These are phyloP conservation scores for Emiliania huxleyi DNA, from an alignment of 78 protist genomes.

Conservation along the genomic window DNA sequence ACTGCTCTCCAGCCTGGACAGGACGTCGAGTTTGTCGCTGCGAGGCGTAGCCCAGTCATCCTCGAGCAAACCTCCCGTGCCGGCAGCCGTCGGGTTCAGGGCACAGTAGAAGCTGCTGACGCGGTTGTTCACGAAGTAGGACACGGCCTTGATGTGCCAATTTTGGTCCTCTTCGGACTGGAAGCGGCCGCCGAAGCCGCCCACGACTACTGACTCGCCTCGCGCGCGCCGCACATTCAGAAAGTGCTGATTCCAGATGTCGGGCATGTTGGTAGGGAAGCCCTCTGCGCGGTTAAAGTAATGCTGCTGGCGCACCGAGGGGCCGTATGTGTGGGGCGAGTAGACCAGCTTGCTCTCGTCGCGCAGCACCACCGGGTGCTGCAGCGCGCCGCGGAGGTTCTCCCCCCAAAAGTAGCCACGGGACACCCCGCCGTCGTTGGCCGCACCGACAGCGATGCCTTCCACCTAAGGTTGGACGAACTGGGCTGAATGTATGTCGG, in stretches of 20 bases:
- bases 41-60: neutral
- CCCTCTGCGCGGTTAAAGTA: neutral
- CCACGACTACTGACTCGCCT: neutral
- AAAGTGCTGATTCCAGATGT: neutral
- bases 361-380: neutral
- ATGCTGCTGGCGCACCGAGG: neutral
- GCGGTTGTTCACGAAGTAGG: neutral
- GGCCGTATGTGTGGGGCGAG: slow-evolving; percentile 14
- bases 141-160: neutral
- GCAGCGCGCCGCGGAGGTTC: neutral
- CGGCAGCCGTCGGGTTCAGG: neutral
- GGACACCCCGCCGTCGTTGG: neutral
- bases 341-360: neutral
- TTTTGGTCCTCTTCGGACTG: neutral
- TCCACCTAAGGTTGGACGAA: too few species aligned
- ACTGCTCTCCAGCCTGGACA: neutral
- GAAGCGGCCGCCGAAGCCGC: neutral
- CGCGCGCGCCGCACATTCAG: neutral
- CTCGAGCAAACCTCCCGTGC: neutral
- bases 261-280: neutral
- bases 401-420: neutral
- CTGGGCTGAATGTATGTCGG: too few species aligned
- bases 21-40: neutral
- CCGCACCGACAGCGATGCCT: neutral
- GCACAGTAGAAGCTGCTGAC: neutral